Evolutionary conservation across 2,329 filamentous ascomycete species (phyloP).

Genomic region (Fusarium sp.): DNA sequence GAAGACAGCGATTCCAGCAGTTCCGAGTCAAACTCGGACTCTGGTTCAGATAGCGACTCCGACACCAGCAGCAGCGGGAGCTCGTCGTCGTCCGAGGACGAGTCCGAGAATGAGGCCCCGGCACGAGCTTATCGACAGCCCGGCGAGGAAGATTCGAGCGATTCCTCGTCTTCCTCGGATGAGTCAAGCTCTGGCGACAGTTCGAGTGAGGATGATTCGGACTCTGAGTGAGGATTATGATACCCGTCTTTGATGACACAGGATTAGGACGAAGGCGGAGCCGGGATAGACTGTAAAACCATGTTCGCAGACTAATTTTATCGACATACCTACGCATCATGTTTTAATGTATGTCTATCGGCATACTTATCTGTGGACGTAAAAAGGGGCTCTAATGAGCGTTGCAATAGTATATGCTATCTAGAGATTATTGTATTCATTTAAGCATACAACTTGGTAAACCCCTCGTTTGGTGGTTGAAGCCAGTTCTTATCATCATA

Average conservation of each 20-base stretch:
- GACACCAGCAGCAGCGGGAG: constrained; percentile 50
- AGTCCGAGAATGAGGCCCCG: constrained; percentile 42
- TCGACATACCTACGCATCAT: constrained; percentile 38
- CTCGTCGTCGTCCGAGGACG: constrained; percentile 46
- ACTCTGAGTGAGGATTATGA: constrained; percentile 34
- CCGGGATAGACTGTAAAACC: constrained; percentile 40
- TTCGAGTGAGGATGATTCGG: constrained; percentile 35
- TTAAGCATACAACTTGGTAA: constrained; percentile 70
- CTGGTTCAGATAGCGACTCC: constrained; percentile 47
- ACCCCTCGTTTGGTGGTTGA: constrained; percentile 82
- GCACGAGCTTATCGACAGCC: constrained; percentile 44
- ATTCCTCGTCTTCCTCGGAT: constrained; percentile 48
- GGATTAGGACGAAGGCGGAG: constrained; percentile 10
- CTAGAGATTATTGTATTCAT: neutral
- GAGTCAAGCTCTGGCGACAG: constrained; percentile 48
- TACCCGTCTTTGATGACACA: constrained; percentile 10
- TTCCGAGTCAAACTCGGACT: constrained; percentile 47
- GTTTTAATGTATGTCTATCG: constrained; percentile 14
- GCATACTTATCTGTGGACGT: constrained; percentile 13
- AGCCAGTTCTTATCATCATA: constrained; percentile 95
- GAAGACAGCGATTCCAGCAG: constrained; percentile 54
- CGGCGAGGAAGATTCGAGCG: constrained; percentile 37
- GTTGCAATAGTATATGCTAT: neutral
- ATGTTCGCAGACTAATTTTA: constrained; percentile 27
- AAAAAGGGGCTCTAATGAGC: constrained; percentile 1